Base-by-base conservation (phyloP, 345 rosid species). In the Murraya koenigii region DNA sequence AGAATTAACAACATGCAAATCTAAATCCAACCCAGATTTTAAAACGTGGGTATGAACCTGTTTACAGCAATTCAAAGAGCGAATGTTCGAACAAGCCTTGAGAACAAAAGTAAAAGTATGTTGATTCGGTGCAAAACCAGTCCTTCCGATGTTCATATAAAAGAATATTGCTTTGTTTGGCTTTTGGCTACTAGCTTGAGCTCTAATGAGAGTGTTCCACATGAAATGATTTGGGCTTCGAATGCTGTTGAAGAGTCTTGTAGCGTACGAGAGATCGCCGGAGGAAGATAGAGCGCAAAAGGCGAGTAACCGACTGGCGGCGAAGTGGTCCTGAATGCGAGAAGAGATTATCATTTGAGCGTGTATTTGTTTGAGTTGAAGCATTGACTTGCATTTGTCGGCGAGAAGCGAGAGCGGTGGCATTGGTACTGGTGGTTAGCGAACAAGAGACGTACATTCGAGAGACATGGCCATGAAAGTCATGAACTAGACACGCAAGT, bases 171-270 rank as follows among this genome's bases (percentile, higher is more conserved):
- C 81, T 32, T 22, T 6, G 23, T 28, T 14, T 22, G 84, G 75
- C 17, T 22, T 69, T 49, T 30, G 36, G 60, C 76, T 52, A 26
- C 36, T 63, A 13, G 84, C 75, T 35, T 36, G 66, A 15, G 79
- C 78, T 69, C 84, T 81, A 63, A 81, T 78, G 75, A 81, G 67
- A 54, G 79, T 78, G 78, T 81, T 81, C 81, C 81, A 78, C 72
- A 78, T 77, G 52, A 77, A 81, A 38, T 49, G 76, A 38, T 81
- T 77, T 9, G 81, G 84, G 30, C 66, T 55, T 36, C 52, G 75
- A 63, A 35, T 69, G 17, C 20, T 69, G 41, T 64, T 32, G 69
- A 82, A 78, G 20, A 78, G 68, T 22, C 36, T 74, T 2, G 38
- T 20, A 0, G 82, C 82, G 35, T 82, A 82, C 19, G 74, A 26